Evolutionary conservation across 1,284 basidiomycete species (phyloP), one percentile per base, ranked within the genome.

Genomic region (Ganoderma resinaceum): DNA sequence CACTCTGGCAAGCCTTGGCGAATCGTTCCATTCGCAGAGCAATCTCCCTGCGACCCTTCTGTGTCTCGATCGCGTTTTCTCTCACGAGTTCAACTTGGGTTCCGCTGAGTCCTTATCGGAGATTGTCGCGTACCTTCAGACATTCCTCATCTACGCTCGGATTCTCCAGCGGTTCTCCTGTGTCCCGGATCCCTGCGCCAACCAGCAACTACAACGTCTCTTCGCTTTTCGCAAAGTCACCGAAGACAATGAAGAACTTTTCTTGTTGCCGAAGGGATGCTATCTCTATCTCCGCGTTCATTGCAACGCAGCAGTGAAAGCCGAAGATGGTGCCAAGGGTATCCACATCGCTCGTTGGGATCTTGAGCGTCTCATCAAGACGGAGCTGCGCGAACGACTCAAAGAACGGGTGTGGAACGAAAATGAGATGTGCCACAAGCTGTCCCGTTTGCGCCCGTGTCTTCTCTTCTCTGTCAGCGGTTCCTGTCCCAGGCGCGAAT

Each of bases 51-150:
- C 83, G 0, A 80, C 82, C 6, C 66, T 85, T 0, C 77, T 86
- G 7, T 85, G 84, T 62, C 72, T 85, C 4, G 82, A 85, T 69
- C 79, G 81, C 18, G 40, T 86, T 84, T 71, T 64, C 61, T 3
- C 66, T 65, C 40, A 33, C 12, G 31, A 35, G 2, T 63, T 75
- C 14, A 60, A 70, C 9, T 63, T 80, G 20, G 68, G 75, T 8
- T 66, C 67, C 8, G 43, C 43, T 23, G 71, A 72, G 3, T 64
- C 70, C 11, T 67, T 69, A 33, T 62, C 72, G 0, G 68, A 78
- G 4, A 77, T 84, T 38, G 74, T 75, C 12, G 38, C 20, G 0
- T 76, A 77, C n/a, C 76, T 88, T 35, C 63, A 69, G 0, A 67
- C 74, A 23, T 86, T 87, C 66, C 70, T 77, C 4, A 42, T 69